phyloP scores from a whole-genome alignment of 2,329 filamentous ascomycete genomes.

The Fusarium dimerum region DNA sequence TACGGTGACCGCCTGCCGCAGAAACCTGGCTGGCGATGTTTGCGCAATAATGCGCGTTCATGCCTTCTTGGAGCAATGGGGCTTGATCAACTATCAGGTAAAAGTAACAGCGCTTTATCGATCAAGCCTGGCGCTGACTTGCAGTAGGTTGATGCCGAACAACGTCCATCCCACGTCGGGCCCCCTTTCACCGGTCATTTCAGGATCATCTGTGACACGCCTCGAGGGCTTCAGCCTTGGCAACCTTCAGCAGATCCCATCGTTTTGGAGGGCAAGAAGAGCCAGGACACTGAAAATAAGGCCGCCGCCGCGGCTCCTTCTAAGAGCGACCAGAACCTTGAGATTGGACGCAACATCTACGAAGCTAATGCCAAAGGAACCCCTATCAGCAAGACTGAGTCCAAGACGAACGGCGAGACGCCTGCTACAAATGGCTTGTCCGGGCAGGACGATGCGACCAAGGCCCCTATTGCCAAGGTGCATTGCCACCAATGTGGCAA shows the following conservation, averaged over 20 bases:
- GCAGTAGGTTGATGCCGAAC: constrained; percentile 86
- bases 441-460: constrained; percentile 61
- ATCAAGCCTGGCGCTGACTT: constrained; percentile 30
- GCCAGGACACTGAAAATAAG: constrained; percentile 70
- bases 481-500: constrained; percentile 91
- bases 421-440: constrained; percentile 65
- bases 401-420: constrained; percentile 75
- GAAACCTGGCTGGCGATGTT: constrained; percentile 94
- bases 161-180: constrained; percentile 90
- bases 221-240: constrained; percentile 90
- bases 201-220: constrained; percentile 92
- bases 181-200: constrained; percentile 98
- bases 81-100: constrained; percentile 98
- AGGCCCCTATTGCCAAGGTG: constrained; percentile 66
- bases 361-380: constrained; percentile 81
- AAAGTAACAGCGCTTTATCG: not conserved
- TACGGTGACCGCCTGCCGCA: constrained; percentile 91
- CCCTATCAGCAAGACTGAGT: constrained; percentile 69
- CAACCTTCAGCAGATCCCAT: constrained; percentile 82
- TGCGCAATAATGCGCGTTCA: constrained; percentile 99
- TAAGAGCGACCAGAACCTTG: constrained; percentile 86
- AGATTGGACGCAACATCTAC: constrained; percentile 93
- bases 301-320: constrained; percentile 64
- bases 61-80: constrained; percentile 97
- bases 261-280: constrained; percentile 61